Evolutionary conservation across 2,329 filamentous ascomycete genomes (phyloP), one percentile per base, ranked within the genome.

Genomic region (Fusarium concolor): DNA sequence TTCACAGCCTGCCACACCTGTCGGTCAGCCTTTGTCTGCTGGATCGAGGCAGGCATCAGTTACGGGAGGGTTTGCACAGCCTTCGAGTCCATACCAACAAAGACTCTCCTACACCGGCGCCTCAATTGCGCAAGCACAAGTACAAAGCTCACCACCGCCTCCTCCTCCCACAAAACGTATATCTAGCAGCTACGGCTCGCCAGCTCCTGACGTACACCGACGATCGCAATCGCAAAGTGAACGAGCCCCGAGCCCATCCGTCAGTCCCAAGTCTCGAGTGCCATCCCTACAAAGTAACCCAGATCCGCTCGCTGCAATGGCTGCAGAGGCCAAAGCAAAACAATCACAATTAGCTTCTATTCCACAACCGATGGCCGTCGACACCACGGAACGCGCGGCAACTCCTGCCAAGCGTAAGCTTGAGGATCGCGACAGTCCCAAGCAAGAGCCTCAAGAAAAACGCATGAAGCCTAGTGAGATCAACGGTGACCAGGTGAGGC

Each of bases 231-330:
- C 85, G 42, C 83, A 84, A 47, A 84, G 84, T 67, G 90, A 93
- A 56, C 86, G 90, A 72, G 91, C 92, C 64, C 83, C 86, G 49
- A 92, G 90, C 76, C 78, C 91, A 53, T 94, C 91, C 74, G 88
- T 95, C 50, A 95, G 92, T 76, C 92, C 93, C 29, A 94, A 93
- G 79, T 93, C 92, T 35, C 84, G 86, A 66, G 81, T 90, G 17
- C 80, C 84, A 38, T 87, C 84, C 70, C 74, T 87, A 37, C 81
- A 81, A 59, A 84, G 78, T 75, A 83, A 77, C 71, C 72, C 79
- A 43, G 80, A 81, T 50, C 71, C 69, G 41, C 64, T 70, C 20
- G 59, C 68, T 41, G 64, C 67, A 20, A 57, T 73, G 14, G 77
- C 77, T 28, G 65, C 67, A 57, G 76, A 77, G 28, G 67, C 67